Evolutionary conservation across 2,329 filamentous ascomycete species (phyloP).

Genomic region (Cercospora citrullina): DNA sequence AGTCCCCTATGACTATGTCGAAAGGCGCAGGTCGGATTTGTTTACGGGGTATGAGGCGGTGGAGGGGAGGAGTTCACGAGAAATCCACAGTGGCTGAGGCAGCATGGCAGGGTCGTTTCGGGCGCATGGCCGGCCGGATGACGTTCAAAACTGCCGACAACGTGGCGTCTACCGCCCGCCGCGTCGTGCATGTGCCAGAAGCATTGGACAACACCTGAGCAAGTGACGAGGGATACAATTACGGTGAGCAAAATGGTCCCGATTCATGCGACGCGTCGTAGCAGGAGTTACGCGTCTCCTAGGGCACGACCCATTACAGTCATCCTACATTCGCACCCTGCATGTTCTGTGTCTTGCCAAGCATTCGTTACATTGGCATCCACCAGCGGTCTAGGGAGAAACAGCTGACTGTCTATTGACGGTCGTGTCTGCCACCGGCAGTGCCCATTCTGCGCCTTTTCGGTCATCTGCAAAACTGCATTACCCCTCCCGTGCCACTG

Average conservation of each 20-base stretch:
- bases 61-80: conserved; percentile 8
- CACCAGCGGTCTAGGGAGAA: not conserved
- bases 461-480: not conserved
- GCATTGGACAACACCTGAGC: conserved; percentile 2
- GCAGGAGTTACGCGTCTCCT: not conserved
- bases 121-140: conserved; percentile 2
- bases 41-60: conserved; percentile 3
- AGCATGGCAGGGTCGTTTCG: not conserved
- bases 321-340: not conserved
- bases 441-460: not conserved
- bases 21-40: not conserved
- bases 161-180: not conserved
- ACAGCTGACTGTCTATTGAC: not conserved
- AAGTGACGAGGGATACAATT: not conserved
- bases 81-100: conserved; percentile 4
- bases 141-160: conserved; percentile 7
- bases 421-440: not conserved
- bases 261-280: not conserved
- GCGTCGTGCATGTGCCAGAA: conserved; percentile 3
- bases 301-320: conserved; percentile 4
- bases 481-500: not conserved
- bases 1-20: not conserved
- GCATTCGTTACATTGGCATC: not conserved
- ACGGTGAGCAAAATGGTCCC: not conserved
- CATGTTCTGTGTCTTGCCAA: not conserved